Evolutionary conservation across 352 stramenopile genomes (phyloP).

Genomic region (Pythium graminicola): DNA sequence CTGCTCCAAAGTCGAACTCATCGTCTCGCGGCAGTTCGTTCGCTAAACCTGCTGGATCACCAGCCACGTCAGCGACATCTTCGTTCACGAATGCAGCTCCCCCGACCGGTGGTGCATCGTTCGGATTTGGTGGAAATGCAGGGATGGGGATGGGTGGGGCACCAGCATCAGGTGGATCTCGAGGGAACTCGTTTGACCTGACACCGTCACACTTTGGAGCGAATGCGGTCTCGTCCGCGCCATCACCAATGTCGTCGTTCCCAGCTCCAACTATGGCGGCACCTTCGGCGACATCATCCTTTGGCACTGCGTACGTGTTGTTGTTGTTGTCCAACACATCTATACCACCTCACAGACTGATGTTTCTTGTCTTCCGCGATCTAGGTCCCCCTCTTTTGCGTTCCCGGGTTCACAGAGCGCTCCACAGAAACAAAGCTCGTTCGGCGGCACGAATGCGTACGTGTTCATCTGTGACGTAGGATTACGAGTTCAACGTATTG

Average conservation of each 20-base stretch:
- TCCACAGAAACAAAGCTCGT: constrained; percentile 27
- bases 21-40: constrained; percentile 30
- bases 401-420: constrained; percentile 26
- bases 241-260: constrained; percentile 35
- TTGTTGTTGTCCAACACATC: neutral
- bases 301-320: constrained; percentile 12
- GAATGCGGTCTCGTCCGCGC: constrained; percentile 10
- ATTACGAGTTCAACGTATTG: neutral
- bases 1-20: constrained; percentile 21
- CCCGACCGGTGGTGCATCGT: constrained; percentile 6
- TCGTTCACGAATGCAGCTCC: constrained; percentile 15
- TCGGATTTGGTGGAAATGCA: constrained; percentile 8
- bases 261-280: constrained; percentile 16
- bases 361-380: neutral
- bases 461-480: constrained; percentile 11
- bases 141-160: constrained; percentile 16
- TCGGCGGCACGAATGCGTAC: constrained; percentile 44
- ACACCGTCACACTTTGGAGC: constrained; percentile 17
- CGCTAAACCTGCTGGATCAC: constrained; percentile 15
- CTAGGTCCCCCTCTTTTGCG: constrained; percentile 30
- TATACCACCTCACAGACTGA: neutral
- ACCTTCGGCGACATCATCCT: constrained; percentile 1
- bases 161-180: constrained; percentile 19
- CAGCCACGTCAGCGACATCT: constrained; percentile 13
- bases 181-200: constrained; percentile 36